Conservation (phyloP, 2,329 filamentous ascomycete species). For the Capronia americana region DNA sequence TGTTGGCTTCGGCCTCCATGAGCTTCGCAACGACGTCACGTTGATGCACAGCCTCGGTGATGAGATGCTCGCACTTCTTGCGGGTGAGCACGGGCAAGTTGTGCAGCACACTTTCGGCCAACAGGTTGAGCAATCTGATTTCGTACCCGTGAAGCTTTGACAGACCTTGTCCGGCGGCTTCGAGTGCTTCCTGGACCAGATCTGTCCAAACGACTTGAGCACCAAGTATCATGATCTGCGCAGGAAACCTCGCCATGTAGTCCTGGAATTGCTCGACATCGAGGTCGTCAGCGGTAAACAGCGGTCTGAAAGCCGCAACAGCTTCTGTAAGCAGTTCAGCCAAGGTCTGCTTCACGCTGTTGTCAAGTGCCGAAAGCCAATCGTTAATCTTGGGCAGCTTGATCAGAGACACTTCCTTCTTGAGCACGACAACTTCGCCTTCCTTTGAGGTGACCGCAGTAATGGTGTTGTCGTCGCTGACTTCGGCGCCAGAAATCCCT, state of each 20-base stretch:
- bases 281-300: constrained; percentile 75
- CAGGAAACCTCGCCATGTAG: constrained; percentile 86
- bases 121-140: constrained; percentile 80
- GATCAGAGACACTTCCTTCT: constrained; percentile 87
- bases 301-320: constrained; percentile 77
- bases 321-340: constrained; percentile 90
- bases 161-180: constrained; percentile 72
- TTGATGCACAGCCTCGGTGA: constrained; percentile 98
- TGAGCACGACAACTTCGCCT: constrained; percentile 83
- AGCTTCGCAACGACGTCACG: constrained; percentile 91
- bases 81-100: constrained; percentile 85
- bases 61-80: constrained; percentile 98
- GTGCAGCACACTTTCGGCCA: constrained; percentile 87
- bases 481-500: constrained; percentile 84
- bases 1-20: constrained; percentile 73
- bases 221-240: constrained; percentile 92
- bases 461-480: constrained; percentile 90
- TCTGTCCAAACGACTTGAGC: constrained; percentile 95
- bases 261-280: constrained; percentile 72
- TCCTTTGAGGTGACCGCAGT: constrained; percentile 95
- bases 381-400: constrained; percentile 98
- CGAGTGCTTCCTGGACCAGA: constrained; percentile 78
- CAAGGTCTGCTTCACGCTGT: constrained; percentile 90
- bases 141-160: constrained; percentile 78
- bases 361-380: constrained; percentile 93